Evolutionary conservation across 169 alveolate species (phyloP), one percentile per base, ranked within the genome.

Genomic region (Eimeria necatrix): DNA sequence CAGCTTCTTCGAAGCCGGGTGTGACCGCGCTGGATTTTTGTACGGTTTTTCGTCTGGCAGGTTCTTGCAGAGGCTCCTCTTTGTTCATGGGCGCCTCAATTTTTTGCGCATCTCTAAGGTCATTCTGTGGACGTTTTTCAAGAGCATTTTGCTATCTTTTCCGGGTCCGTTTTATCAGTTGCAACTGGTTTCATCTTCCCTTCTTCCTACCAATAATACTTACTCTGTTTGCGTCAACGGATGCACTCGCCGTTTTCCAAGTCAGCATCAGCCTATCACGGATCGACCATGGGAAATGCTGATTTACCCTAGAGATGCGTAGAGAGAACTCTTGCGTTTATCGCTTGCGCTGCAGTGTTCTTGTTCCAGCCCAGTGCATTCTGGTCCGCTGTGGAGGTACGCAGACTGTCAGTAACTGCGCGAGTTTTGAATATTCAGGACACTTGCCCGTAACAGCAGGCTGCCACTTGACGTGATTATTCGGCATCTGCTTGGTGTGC

Each of bases 91-190:
- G 59, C 89, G 99, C 95, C 97, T 95, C 95, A 98, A 98, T 93
- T 98, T 98, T 94, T 95, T 98, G 78, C 96, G 99, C 93, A 97
- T 98, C 48, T 97, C 99, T 73, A 98, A 98, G 86, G 97, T 99
- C 95, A 99, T 99, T 81, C 97, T 99, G 89, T 99, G 99, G 97
- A 98, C 99, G 98, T 99, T 99, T 96, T 99, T 98, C 97, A 99
- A 99, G 96, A 99, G 99, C 96, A 97, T 99, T 48, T 97, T 98
- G 60, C 98, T 99, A 93, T 98, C 99, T 26, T 96, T 99, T 49
- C 99, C 99, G 9, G 56, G 91, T 91, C 7, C 52, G 87, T 56
- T 59, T 32, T 8, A 64, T 22, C 41, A 52, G 41, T n/a, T 46
- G 18, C 12, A 18, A 18, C 22, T 41, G 32, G 73, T n/a, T 10